Base-by-base conservation (phyloP, 129 eudicot genomes). In the Pseudognaphalium luteoalbum region DNA sequence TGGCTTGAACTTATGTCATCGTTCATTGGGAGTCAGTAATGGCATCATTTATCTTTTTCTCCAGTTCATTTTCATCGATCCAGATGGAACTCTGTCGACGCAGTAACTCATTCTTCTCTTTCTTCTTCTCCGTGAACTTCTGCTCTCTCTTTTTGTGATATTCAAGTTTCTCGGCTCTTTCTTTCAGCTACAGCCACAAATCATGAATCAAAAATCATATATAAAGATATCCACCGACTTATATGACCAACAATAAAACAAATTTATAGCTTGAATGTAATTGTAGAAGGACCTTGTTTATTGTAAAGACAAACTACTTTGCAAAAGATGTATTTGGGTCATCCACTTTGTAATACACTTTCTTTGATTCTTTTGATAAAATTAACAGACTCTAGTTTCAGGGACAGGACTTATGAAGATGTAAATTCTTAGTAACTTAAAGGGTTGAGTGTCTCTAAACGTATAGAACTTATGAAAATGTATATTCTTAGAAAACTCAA, bases 101-200 rank as follows among this genome's bases (percentile, higher is more conserved):
- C 61, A 88, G 6, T 72, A 81, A 80, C 73, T 91, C 92, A 3
- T 80, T 87, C 83, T 89, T 85, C 80, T 80, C 85, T 57, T 76
- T 72, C 82, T 87, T 89, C 81, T 71, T 87, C 81, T 89, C 90
- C 81, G 70, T 77, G 19, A 87, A 25, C 32, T 80, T 76, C 42
- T 75, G 66, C 65, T 81, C 85, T 83, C 92, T 86, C 78, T 56
- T 84, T 64, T 86, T 93, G 94, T 92, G 92, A 60, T 88, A 93
- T 70, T 90, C 96, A 29, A 93, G 90, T 79, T 93, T 90, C 72
- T 93, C 87, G 29, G 82, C 75, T 82, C 92, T 85, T 83, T 93
- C 98, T 86, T 90, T 93, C 37, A 83, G 37, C 91, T 89, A 80
- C 86, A 87, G 14, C 4, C 62, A 57, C 29, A 57, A 54, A 54